Conservation (phyloP, 768 basidiomycete genomes). For the Tricholoma saponaceum region DNA sequence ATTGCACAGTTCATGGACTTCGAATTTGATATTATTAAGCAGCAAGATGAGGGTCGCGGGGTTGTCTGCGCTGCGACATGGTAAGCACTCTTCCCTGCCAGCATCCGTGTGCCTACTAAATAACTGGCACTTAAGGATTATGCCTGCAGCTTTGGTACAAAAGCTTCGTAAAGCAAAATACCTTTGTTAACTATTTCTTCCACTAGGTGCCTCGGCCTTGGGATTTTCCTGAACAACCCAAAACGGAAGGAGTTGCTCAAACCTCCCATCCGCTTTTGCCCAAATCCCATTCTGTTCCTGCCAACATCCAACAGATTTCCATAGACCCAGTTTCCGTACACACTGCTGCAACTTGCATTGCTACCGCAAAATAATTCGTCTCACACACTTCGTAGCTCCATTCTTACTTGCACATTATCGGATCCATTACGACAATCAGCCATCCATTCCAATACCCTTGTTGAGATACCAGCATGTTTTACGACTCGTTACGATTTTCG, state of each 20-base stretch:
- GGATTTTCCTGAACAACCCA: slow-evolving; percentile 58
- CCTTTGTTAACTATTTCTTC: not conserved
- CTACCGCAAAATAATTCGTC: not conserved
- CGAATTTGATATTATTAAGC: slow-evolving; percentile 64
- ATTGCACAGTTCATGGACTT: slow-evolving; percentile 75
- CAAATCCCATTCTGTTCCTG: not conserved
- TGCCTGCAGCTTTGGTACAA: slow-evolving; percentile 67
- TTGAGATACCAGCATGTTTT: not conserved
- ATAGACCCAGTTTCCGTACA: not conserved
- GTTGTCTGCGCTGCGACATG: slow-evolving; percentile 92
- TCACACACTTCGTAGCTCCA: not conserved
- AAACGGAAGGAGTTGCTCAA: slow-evolving; percentile 10
- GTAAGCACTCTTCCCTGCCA: slow-evolving; percentile 29
- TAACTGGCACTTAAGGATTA: slow-evolving; percentile 45
- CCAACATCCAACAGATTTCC: not conserved
- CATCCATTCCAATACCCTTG: not conserved
- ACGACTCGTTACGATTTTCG: not conserved
- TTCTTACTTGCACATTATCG: not conserved
- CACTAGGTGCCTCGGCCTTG: slow-evolving; percentile 67
- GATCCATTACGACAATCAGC: too few relatives aligned
- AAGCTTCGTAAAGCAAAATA: not conserved
- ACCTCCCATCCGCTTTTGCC: not conserved
- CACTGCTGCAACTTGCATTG: not conserved
- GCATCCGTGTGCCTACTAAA: not conserved
- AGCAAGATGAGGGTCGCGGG: slow-evolving; percentile 64